Conservation (phyloP, 768 basidiomycete species). For the Trametes cingulata region DNA sequence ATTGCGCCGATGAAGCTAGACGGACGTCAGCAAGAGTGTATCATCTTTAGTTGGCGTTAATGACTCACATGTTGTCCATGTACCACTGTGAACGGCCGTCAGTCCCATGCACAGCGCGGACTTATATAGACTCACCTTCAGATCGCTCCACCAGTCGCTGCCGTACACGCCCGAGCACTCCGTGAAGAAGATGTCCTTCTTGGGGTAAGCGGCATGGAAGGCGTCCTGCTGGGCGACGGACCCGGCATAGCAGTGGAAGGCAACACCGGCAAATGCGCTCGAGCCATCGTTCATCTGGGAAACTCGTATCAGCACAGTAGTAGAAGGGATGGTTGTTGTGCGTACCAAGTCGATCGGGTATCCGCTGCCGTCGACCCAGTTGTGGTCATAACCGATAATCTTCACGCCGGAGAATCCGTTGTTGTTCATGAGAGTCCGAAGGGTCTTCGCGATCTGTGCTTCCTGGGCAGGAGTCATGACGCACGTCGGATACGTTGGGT, state of each 20-base stretch:
- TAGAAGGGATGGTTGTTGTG: neutral
- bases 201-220: constrained; percentile 57
- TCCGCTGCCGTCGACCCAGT: constrained; percentile 65
- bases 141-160: constrained; percentile 78
- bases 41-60: constrained; percentile 10
- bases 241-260: constrained; percentile 75
- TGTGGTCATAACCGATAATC: constrained; percentile 72
- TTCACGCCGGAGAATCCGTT: constrained; percentile 61
- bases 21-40: constrained; percentile 23
- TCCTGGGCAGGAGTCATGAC: constrained; percentile 54
- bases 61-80: constrained; percentile 60
- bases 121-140: constrained; percentile 51
- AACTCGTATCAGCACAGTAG: too few relatives aligned
- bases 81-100: constrained; percentile 51
- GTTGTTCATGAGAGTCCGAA: constrained; percentile 61
- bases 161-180: constrained; percentile 70
- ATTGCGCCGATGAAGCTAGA: constrained; percentile 44
- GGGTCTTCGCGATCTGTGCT: constrained; percentile 54
- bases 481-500: constrained; percentile 70
- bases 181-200: constrained; percentile 56
- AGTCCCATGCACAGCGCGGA: neutral
- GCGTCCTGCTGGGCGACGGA: constrained; percentile 50
- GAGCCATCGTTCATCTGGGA: constrained; percentile 55
- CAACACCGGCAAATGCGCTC: constrained; percentile 59
- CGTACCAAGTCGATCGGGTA: constrained; percentile 61